These are phyloP conservation scores for Cruciata laevipes DNA, from an alignment of 257 asterid species.

Conservation along the genomic window DNA sequence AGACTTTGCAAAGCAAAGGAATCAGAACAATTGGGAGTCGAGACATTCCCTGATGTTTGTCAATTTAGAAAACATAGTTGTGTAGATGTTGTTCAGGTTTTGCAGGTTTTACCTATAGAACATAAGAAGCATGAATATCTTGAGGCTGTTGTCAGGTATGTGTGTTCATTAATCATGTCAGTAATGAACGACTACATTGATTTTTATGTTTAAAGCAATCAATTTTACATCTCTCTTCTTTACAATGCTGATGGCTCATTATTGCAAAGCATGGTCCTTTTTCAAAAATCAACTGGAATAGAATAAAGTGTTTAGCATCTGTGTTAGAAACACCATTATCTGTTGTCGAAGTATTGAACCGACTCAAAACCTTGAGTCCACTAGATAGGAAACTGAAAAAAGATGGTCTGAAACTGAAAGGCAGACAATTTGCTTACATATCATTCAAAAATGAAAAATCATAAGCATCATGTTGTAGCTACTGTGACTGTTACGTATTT, in stretches of 20 bases:
- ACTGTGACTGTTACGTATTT: neutral
- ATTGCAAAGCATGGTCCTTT: neutral
- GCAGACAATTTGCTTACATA: neutral
- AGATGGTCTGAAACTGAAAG: neutral
- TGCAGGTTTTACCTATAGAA: conserved; percentile 89
- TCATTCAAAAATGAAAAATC: neutral
- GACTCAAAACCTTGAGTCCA: too few relatives aligned
- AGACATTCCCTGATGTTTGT: neutral
- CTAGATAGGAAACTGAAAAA: neutral
- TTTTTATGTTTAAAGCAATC: neutral
- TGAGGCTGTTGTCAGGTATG: conserved; percentile 82
- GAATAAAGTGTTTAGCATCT: neutral
- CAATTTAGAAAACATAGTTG: neutral
- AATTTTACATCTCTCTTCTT: neutral
- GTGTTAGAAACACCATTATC: neutral
- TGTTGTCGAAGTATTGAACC: neutral
- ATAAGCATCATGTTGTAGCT: neutral
- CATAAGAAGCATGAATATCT: conserved; percentile 69
- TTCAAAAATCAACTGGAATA: neutral
- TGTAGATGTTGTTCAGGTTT: conserved; percentile 12
- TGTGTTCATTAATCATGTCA: neutral
- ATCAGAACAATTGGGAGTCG: conserved; percentile 93
- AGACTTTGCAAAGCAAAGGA: conserved; percentile 99
- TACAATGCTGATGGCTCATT: neutral
- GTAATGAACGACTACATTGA: neutral